phyloP scores from a whole-genome alignment of 2,329 filamentous ascomycete genomes.

The Colletotrichum chrysophilum region DNA sequence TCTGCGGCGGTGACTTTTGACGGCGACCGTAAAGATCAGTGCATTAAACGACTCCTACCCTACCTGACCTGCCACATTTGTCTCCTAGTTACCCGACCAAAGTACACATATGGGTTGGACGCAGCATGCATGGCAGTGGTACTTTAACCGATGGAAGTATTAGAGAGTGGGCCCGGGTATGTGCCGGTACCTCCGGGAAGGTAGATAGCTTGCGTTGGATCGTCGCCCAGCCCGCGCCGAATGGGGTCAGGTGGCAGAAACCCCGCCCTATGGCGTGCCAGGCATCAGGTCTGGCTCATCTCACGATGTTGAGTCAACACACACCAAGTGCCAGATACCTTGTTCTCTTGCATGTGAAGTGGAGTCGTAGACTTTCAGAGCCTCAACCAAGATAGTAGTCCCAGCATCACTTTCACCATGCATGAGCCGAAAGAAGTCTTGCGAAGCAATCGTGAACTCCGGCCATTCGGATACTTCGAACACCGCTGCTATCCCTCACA shows the following conservation, averaged over 20 bases:
- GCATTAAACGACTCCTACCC: not conserved
- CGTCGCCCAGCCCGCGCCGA: not conserved
- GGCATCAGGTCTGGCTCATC: not conserved
- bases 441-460: not conserved
- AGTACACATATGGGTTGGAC: not conserved
- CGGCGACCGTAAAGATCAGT: not conserved
- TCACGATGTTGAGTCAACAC: not conserved
- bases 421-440: not conserved
- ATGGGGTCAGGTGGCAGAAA: constrained; percentile 1
- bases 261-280: not conserved
- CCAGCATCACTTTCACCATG: not conserved
- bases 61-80: not conserved
- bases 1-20: not conserved
- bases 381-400: not conserved
- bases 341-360: not conserved
- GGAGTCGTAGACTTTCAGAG: not conserved
- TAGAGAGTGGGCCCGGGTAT: not conserved
- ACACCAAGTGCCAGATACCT: not conserved
- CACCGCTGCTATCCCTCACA: not conserved
- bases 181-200: not conserved
- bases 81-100: not conserved
- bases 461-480: not conserved
- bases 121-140: not conserved
- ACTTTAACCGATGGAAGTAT: not conserved
- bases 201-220: not conserved